Base-by-base conservation (phyloP, 2,329 filamentous ascomycete genomes). In the Talaromyces rugulosus region DNA sequence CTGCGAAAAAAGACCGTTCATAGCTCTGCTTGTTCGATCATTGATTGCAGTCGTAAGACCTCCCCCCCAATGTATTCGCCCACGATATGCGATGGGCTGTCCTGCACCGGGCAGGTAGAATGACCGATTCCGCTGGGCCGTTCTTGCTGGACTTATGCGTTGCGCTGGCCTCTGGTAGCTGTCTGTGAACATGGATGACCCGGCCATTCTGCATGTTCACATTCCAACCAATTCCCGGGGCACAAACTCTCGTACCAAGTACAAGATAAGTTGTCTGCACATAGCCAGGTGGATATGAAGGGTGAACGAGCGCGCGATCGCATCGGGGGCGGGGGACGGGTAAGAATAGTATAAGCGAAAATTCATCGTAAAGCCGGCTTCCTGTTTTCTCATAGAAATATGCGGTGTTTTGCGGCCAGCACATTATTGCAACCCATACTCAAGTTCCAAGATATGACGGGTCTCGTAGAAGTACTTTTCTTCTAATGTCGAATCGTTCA, bases 1-100 rank as follows among this genome's bases (percentile, higher is more conserved):
- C 44, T 33, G 18, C 50, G 36, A 30, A 53, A 40, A 42, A 9
- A 40, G 53, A 56, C 11, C 53, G 12, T 23, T 23, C 27, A 2
- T 18, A 47, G 44, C 44, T 47, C 44, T 23, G 18, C 44, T 47
- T 47, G 44, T 11, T 47, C 44, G 5, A 47, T 68, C 63, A 64
- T 64, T 64, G 56, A 50, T 64, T 64, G 68, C 68, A 59, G 66
- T 73, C 72, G 63, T 12, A 23, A 27, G 8, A 16, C 12, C n/a
- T 71, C 64, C 62, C 68, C 68, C 70, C 68, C 68, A 67, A 65
- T 72, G 64, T 63, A 64, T 62, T 74, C 66, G 58, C 69, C 64
- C 67, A 61, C 54, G 63, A 66, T 69, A 63, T 62, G 58, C 28
- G 59, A 63, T 53, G 62, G 55, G 59, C 60, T 63, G 59, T 59